Base-by-base conservation (phyloP, 164 flowering plant species). In the Cinnamomum micranthum region DNA sequence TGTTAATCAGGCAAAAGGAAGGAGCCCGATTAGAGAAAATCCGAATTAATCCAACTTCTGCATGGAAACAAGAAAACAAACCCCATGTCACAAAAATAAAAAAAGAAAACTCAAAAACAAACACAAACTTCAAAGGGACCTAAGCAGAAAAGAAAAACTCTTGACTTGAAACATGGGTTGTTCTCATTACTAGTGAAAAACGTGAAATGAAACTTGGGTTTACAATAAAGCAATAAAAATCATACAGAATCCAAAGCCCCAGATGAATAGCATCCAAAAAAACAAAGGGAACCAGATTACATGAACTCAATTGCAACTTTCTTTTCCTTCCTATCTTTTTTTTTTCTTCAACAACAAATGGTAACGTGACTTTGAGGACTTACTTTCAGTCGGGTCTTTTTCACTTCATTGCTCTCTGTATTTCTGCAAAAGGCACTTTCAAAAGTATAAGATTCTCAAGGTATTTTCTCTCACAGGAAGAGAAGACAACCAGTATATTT, bases 301-400 rank as follows among this genome's bases (percentile, higher is more conserved):
- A 64, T 23, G 67, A 64, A 22, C 67, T 13, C 67, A 64, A 64
- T 64, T 64, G 67, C 67, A 64, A 64, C 25, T 25, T 25, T 64
- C 67, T n/a, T 25, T 64, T 22, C 67, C 27, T 25, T 24, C 24
- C 14, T 64, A 13, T 25, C 17, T 4, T 64, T 24, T 14, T 23
- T 22, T 64, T 64, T 4, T 64, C 14, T 24, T 25, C 25, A 25
- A 64, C 25, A 25, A 64, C 67, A 64, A 64, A 64, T n/a, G 67
- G 17, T 25, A 64, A 25, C 12, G 67, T 64, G 17, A 22, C 24
- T 19, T 60, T 7, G 11, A 60, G 23, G 17, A 64, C 67, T 64
- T 10, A 64, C 27, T 64, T 64, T 25, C 67, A 7, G 24, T 24
- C 15, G 11, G 67, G 67, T 22, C 67, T 13, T 22, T 64, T 64